Evolutionary conservation across 192 early-diverging fungal genomes (phyloP).

Genomic region (Coemansia sp.): DNA sequence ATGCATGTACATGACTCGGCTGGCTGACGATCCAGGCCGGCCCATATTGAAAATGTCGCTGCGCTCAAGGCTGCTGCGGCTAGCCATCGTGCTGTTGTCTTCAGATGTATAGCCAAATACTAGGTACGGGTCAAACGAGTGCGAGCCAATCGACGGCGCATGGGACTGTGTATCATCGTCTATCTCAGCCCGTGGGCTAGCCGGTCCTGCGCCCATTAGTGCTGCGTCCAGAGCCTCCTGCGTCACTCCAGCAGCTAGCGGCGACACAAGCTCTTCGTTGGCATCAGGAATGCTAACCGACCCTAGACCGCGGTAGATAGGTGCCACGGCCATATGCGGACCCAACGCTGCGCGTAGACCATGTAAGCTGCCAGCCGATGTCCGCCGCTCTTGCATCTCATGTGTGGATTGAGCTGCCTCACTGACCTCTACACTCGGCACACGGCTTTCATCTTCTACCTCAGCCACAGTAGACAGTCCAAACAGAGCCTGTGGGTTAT

Average conservation of each 20-base stretch:
- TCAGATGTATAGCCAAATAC: constrained; percentile 51
- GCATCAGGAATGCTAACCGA: constrained; percentile 16
- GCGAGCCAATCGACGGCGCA: constrained; percentile 32
- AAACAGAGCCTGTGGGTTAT: constrained; percentile 34
- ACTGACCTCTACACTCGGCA: constrained; percentile 30
- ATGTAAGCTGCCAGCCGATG: background rate
- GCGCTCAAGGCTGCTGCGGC: constrained; percentile 50
- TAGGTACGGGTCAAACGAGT: constrained; percentile 43
- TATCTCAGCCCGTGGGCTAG: background rate
- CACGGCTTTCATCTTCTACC: constrained; percentile 41
- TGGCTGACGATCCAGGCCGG: constrained; percentile 36
- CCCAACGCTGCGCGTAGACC: constrained; percentile 21
- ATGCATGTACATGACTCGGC: constrained; percentile 39
- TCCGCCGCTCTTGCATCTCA: constrained; percentile 27
- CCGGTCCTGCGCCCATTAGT: constrained; percentile 1
- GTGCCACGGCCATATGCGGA: constrained; percentile 8
- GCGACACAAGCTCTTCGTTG: constrained; percentile 2
- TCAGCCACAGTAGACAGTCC: constrained; percentile 42
- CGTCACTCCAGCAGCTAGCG: constrained; percentile 1
- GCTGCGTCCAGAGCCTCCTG: constrained; percentile 18
- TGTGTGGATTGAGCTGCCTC: background rate
- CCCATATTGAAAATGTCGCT: constrained; percentile 23
- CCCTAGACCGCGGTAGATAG: constrained; percentile 11
- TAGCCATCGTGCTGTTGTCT: constrained; percentile 54
- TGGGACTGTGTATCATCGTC: constrained; percentile 29